Base-by-base conservation (phyloP, 1,139 yeast species). In the Diutina mesorugosa region DNA sequence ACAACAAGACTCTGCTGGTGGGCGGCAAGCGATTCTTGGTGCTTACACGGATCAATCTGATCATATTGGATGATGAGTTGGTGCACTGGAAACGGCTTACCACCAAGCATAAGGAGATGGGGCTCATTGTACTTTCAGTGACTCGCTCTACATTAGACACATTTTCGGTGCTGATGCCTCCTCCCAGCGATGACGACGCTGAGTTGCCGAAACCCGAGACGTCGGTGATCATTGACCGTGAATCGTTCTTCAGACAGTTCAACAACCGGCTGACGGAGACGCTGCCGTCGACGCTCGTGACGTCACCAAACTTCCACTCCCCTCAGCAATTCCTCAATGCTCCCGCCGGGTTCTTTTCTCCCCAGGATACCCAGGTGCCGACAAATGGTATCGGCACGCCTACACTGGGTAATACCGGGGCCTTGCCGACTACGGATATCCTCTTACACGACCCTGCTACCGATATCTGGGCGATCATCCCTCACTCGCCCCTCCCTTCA, bases 41-140 rank as follows among this genome's bases (percentile, higher is more conserved):
- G 1, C 70, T 87, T 56, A 85, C 93, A 0, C 75, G 95, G 62
- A 69, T 85, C 56, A 84, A 83, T 63, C 86, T 87, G 61, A 79
- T 85, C 57, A 80, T 87, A 51, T 90, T 91, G 0, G 95, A 87
- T 67, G 93, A 86, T 65, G 95, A 87, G 64, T 70, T 87, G 57
- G 76, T 85, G 55, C 89, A 85, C 64, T 85, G 93, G 91, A 84
- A 87, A 65, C 69, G 90, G 58, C 70, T 86, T 47, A 83, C 90
- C 41, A 64, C 73, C 57, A 80, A 79, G 60, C 78, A 80, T 57
- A 83, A 84, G 61, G 85, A 81, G 47, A 69, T 87, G 26, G 81
- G 87, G 1, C 72, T 87, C 64, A 80, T 89, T 47, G 90, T 89
- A 18, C 75, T 86, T n/a, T 45, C 32, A 45, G 53, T 50, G 53